Conservation (phyloP, 73 alveolate species). For the Stentor roeselii region DNA sequence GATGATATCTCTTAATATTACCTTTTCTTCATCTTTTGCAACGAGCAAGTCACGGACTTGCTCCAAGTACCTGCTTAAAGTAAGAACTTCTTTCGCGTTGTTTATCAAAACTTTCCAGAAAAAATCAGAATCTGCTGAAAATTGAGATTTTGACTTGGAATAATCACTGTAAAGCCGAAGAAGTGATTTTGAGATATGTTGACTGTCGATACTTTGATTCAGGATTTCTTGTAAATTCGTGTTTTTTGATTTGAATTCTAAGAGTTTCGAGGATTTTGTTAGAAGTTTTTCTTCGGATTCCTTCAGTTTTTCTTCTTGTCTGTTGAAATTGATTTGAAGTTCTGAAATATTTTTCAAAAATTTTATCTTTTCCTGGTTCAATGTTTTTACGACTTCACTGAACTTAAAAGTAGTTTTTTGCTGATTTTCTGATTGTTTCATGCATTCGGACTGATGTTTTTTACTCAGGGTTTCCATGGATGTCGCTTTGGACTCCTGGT, state of each 20-base stretch:
- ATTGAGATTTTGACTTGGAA: neutral
- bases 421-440: neutral
- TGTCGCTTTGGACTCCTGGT: constrained; percentile 11
- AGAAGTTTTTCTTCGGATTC: neutral
- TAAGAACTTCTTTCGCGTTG: constrained; percentile 48
- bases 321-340: neutral
- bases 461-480: neutral
- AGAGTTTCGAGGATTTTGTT: neutral
- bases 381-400: neutral
- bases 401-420: neutral
- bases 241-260: neutral
- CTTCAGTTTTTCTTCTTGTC: neutral
- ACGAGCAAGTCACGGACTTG: constrained; percentile 43
- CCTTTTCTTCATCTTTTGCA: constrained; percentile 59
- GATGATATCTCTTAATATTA: constrained; percentile 47
- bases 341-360: neutral
- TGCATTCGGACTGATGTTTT: constrained; percentile 3
- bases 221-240: neutral
- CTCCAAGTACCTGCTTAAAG: constrained; percentile 43
- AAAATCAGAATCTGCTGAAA: constrained; percentile 32
- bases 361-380: neutral
- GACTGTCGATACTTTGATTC: neutral
- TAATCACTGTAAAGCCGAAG: neutral
- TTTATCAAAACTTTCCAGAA: constrained; percentile 47
- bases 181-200: neutral